Base-by-base conservation (phyloP, 1,284 basidiomycete species). In the Boletellus deceptivus region DNA sequence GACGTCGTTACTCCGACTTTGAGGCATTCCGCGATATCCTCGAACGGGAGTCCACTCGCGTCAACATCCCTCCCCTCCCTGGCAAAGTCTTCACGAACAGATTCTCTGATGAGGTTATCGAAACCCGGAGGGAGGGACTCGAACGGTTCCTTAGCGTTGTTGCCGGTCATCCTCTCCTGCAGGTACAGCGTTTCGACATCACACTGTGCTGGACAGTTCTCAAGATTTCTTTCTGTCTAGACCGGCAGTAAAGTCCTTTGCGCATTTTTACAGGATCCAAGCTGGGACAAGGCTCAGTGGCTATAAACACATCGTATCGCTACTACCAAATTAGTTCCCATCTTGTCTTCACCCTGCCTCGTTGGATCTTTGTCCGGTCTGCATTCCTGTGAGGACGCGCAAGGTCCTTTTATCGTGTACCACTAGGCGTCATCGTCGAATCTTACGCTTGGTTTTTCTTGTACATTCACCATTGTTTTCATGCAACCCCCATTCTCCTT, bases 1-100 rank as follows among this genome's bases (percentile, higher is more conserved):
- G 96, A 52, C 80, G 97, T 49, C 89, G 97, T 46, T 99, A 99
- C 71, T 97, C 93, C 43, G 96, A 99, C 72, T 99, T 99, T 68
- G 96, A 99, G 70, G 95, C 96, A 6, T 99, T 99, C 78, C 85
- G 95, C 46, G 96, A 99, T 70, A 92, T 98, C 63, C 84, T 99
- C 43, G 97, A 99, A 73, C 86, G 94, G 59, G 96, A 99, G 73
- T 91, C 88, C 10, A 98, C 94, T 6, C 80, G 97, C 24, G 97
- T 99, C 58, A 99, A 98, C 72, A 98, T 99, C 63, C 96, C 96
- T 0, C 84, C 93, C 20, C 83, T 99, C 38, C 97, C 96, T 2
- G 96, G 96, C 52, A 99, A 99, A 72, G 89, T 95, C 43, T 96
- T 96, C 72, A 94, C 92, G 27, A 95, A 93, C 69, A 81, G 96